Conservation (phyloP, 2,329 filamentous ascomycete genomes). For the Alternaria novae-zelandiae region DNA sequence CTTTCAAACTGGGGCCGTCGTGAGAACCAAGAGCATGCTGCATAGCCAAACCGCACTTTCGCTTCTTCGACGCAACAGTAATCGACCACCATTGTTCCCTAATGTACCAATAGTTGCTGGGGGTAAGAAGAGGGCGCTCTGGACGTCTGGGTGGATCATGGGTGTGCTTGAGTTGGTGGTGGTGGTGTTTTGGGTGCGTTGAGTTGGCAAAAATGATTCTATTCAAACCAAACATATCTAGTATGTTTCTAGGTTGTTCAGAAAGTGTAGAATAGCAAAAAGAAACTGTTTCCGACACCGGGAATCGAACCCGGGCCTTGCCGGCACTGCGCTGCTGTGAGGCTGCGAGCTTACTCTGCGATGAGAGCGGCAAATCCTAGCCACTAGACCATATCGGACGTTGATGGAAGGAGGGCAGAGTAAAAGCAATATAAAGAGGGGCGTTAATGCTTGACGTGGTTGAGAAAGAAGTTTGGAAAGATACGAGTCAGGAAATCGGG, state of each 20-base stretch:
- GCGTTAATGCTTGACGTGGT: rapidly evolving
- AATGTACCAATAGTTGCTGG: rapidly evolving
- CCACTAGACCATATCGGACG: conserved; percentile 35
- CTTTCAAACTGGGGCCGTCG: too few relatives aligned
- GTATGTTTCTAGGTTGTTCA: too few relatives aligned
- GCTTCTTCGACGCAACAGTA: background rate
- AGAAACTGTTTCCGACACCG: conserved; percentile 38
- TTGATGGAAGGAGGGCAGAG: background rate
- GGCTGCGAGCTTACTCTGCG: conserved; percentile 24
- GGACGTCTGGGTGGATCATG: background rate
- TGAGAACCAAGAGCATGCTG: too few relatives aligned
- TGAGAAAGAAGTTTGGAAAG: background rate
- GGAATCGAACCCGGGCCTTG: conserved; percentile 47
- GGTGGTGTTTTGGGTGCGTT: background rate
- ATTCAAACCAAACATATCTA: background rate
- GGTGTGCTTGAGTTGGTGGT: rapidly evolving
- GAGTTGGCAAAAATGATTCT: background rate
- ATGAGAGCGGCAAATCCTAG: conserved; percentile 48
- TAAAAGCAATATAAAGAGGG: background rate
- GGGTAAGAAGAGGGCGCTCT: background rate
- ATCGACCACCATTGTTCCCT: background rate
- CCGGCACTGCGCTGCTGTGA: conserved; percentile 31
- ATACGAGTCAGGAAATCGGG: background rate
- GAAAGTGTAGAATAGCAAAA: background rate
- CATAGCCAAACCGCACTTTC: background rate